Evolutionary conservation across 2,329 filamentous ascomycete genomes (phyloP), one percentile per base, ranked within the genome.

Genomic region (Knoxdaviesia proteae): DNA sequence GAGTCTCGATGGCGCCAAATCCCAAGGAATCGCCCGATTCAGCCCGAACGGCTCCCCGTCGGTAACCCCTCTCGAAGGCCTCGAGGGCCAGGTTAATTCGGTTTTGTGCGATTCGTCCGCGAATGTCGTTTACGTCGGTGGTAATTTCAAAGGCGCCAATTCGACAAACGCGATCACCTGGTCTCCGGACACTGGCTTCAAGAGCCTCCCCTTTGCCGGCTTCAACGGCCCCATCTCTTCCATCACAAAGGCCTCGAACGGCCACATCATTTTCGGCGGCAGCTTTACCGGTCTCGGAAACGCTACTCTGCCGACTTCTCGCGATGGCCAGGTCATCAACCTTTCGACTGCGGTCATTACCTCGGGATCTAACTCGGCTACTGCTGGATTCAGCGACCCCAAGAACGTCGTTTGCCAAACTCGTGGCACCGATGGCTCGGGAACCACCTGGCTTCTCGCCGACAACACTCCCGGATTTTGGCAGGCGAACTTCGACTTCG

Each of bases 141-240:
- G 90, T 32, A 79, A 75, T 47, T 94, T 98, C 56, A 76, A 71
- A 44, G 77, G 76, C 37, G 70, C 65, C 35, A 84, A 90, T 54
- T 90, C 86, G 6, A 84, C 80, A 31, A 96, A 98, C 57, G 92
- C 88, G 5, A 79, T 94, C 50, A 73, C 81, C 8, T 96, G 84
- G 84, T 66, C 70, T 30, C 65, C 65, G 31, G 70, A 64, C 7
- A 63, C 74, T 32, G 75, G 72, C 40, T 94, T 83, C 79, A 71
- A 71, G 20, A 80, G 84, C 52, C 62, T 98, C 44, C 80, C 88
- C 3, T 98, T 98, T 62, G 76, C 77, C 36, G 92, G 92, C 29
- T 93, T 98, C 61, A 96, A 96, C 59, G 87, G 87, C 31, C 84
- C 84, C 2, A 86, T 98, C 42, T 74, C 74, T 47, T 81, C 87